Evolutionary conservation across 2,329 filamentous ascomycete species (phyloP).

Genomic region (Acephala macrosclerotiorum): DNA sequence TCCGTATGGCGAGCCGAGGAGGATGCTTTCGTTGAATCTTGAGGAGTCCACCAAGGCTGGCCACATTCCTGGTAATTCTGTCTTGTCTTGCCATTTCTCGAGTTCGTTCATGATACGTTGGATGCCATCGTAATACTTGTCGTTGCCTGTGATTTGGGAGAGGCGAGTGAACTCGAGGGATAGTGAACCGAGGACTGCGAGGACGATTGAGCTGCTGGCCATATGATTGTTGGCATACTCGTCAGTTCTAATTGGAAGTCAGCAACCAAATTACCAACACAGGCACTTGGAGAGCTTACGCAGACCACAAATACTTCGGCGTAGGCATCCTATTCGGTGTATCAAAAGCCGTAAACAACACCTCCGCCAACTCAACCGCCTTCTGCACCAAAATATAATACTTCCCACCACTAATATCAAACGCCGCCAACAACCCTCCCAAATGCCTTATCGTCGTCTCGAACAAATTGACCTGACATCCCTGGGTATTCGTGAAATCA

Average conservation of each 20-base stretch:
- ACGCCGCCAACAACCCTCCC: slow-evolving; percentile 47
- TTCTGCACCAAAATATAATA: slow-evolving; percentile 42
- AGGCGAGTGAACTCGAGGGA: slow-evolving; percentile 69
- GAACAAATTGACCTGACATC: slow-evolving; percentile 46
- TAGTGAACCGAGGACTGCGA: slow-evolving; percentile 67
- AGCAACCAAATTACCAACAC: no score
- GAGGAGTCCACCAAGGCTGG: slow-evolving; percentile 59
- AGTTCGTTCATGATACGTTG: slow-evolving; percentile 65
- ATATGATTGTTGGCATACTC: slow-evolving; percentile 60
- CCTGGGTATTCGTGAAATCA: slow-evolving; percentile 39
- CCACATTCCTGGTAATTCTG: slow-evolving; percentile 69
- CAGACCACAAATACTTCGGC: slow-evolving; percentile 38
- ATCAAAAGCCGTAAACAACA: slow-evolving; percentile 53
- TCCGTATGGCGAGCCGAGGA: slow-evolving; percentile 55
- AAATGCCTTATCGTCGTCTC: slow-evolving; percentile 50
- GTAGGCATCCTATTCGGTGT: slow-evolving; percentile 60
- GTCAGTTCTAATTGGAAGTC: slow-evolving; percentile 30
- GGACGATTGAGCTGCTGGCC: slow-evolving; percentile 60
- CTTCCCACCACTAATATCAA: slow-evolving; percentile 44
- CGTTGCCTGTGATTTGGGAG: slow-evolving; percentile 66
- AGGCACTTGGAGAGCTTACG: no score
- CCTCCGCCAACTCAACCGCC: slow-evolving; percentile 43
- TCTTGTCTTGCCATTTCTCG: slow-evolving; percentile 61
- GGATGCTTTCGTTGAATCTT: slow-evolving; percentile 44
- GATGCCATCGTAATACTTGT: slow-evolving; percentile 68